These are phyloP conservation scores for Podospora fimiseda DNA, from an alignment of 495 filamentous ascomycete species.

Conservation along the genomic window DNA sequence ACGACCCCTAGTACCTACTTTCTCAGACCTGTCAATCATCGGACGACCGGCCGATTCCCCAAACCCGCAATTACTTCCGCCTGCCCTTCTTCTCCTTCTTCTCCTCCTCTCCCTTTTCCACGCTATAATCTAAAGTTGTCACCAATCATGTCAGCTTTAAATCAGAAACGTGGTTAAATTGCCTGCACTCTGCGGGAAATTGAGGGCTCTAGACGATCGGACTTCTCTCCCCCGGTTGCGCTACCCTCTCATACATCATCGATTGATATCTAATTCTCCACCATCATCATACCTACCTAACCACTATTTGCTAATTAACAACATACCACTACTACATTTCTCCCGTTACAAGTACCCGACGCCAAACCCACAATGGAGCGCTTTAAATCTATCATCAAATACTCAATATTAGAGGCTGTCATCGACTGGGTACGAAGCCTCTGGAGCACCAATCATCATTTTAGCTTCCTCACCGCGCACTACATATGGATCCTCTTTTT, in stretches of 20 bases:
- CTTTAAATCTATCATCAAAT: too few species aligned
- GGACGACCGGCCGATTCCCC: too few species aligned
- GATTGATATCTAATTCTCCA: background rate
- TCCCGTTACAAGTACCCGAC: background rate
- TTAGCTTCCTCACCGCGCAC: slow-evolving; percentile 47
- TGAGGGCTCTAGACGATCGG: too few species aligned
- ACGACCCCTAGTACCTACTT: too few species aligned
- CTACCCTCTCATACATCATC: too few species aligned
- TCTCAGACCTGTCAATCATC: too few species aligned
- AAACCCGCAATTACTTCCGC: background rate
- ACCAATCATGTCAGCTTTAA: background rate
- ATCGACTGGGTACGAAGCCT: background rate
- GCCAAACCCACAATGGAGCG: background rate
- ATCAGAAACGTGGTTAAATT: background rate
- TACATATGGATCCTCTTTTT: slow-evolving; percentile 60
- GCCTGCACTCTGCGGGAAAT: too few species aligned
- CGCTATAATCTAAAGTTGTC: background rate
- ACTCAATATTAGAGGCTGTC: background rate
- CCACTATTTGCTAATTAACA: too few species aligned
- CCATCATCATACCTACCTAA: background rate
- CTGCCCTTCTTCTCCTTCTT: background rate
- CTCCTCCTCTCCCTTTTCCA: background rate
- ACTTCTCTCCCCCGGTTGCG: too few species aligned
- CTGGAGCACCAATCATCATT: slow-evolving; percentile 2
- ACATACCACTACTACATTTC: background rate